phyloP scores from a whole-genome alignment of 495 filamentous ascomycete species.

The Bacidia rubella region DNA sequence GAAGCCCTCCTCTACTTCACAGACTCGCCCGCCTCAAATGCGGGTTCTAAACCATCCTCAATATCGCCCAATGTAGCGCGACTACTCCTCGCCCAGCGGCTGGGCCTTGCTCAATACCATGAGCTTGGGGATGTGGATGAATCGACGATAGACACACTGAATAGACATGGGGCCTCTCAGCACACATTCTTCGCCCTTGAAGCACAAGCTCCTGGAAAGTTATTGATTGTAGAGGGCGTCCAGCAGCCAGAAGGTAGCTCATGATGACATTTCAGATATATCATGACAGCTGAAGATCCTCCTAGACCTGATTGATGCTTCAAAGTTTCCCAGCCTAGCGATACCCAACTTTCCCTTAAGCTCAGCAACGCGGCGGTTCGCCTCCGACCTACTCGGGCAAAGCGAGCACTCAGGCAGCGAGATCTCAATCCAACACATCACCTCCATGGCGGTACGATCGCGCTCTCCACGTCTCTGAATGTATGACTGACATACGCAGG shows the following conservation, averaged over 20 bases:
- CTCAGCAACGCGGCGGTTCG: background rate
- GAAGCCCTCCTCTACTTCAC: conserved; percentile 29
- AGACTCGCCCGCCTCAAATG: conserved; percentile 4
- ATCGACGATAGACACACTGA: conserved; percentile 32
- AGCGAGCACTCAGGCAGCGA: conserved; percentile 6
- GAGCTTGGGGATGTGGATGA: conserved; percentile 31
- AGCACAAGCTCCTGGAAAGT: conserved; percentile 15
- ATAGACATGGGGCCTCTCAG: conserved; percentile 32
- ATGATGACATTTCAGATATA: background rate
- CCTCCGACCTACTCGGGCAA: conserved; percentile 15
- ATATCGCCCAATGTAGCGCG: conserved; percentile 35
- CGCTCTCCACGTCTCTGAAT: background rate
- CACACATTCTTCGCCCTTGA: conserved; percentile 28
- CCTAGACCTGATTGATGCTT: conserved; percentile 19
- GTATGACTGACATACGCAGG: background rate
- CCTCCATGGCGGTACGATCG: conserved; percentile 4
- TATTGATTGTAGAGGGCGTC: conserved; percentile 37
- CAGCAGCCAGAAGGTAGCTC: conserved; percentile 29
- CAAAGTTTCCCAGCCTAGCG: conserved; percentile 2
- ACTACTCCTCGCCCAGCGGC: conserved; percentile 40
- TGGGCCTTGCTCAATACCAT: conserved; percentile 38
- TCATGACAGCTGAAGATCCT: background rate
- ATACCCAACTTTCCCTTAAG: conserved; percentile 9
- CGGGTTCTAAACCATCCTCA: conserved; percentile 5
- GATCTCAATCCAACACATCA: conserved; percentile 1